A percentile compares a stretch with the other conserved stretches of the same genome.
These are phyloP conservation scores for Tagetes patula DNA, from an alignment of 129 eudicot species.

Conservation along the genomic window DNA sequence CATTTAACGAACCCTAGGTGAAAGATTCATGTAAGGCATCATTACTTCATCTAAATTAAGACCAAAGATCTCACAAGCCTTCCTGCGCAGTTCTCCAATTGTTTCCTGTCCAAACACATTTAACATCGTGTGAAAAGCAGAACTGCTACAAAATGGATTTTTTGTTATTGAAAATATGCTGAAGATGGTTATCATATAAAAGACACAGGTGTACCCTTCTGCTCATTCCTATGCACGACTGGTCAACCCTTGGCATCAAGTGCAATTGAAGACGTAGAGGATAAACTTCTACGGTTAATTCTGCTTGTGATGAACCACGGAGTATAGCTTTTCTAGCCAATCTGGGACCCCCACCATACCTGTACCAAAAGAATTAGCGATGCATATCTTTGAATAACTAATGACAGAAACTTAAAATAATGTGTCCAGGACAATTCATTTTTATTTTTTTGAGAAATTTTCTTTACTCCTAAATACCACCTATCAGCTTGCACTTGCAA, in stretches of 20 bases:
- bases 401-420: not conserved
- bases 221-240: constrained; percentile 64
- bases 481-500: no score
- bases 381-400: not conserved
- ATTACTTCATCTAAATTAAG: constrained; percentile 68
- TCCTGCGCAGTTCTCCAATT: constrained; percentile 67
- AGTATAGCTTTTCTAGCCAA: constrained; percentile 76
- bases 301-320: constrained; percentile 79
- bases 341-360: constrained; percentile 98
- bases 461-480: no score
- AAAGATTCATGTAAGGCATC: constrained; percentile 15
- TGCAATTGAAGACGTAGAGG: constrained; percentile 80
- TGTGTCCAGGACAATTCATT: not conserved
- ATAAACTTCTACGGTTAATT: constrained; percentile 86
- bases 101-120: constrained; percentile 60
- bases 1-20: not conserved
- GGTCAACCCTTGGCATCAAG: constrained; percentile 65
- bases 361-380: constrained; percentile 33
- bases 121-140: not conserved
- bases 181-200: not conserved
- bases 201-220: constrained; percentile 57
- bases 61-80: constrained; percentile 76
- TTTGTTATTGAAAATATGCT: not conserved
- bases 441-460: no score
- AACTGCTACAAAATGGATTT: not conserved